phyloP scores from a whole-genome alignment of 169 alveolate genomes.

The Eimeria acervulina region DNA sequence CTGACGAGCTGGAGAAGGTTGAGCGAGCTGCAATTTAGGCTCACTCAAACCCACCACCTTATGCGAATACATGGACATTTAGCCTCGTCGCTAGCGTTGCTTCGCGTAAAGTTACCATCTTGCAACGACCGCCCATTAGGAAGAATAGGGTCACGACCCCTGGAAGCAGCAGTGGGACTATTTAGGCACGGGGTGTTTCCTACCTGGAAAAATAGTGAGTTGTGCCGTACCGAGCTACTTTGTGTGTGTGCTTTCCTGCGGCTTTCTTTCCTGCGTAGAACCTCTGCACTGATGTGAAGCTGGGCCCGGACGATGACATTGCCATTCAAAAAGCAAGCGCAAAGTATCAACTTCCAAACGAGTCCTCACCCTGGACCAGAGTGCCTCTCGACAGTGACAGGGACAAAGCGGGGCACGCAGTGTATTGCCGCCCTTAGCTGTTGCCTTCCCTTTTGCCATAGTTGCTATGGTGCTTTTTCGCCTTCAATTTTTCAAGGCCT shows the following conservation, averaged over 20 bases:
- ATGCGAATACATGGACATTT: neutral
- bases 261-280: neutral
- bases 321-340: too few species aligned
- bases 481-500: too few species aligned
- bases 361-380: too few species aligned
- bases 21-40: conserved; percentile 38
- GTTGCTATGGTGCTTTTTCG: too few species aligned
- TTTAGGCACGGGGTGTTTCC: too few species aligned
- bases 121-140: neutral
- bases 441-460: too few species aligned
- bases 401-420: too few species aligned
- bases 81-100: neutral
- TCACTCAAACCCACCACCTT: neutral
- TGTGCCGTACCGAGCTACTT: too few species aligned
- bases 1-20: conserved; percentile 66
- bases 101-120: neutral
- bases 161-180: neutral
- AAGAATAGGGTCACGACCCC: neutral
- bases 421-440: too few species aligned
- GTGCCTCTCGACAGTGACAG: too few species aligned
- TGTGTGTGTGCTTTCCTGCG: neutral
- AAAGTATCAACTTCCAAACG: too few species aligned
- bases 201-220: neutral
- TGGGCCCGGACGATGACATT: conserved; percentile 59
- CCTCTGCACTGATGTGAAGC: conserved; percentile 45